These are phyloP conservation scores for Neophaeococcomyces aloes DNA, from an alignment of 2,329 filamentous ascomycete genomes.

Conservation along the genomic window DNA sequence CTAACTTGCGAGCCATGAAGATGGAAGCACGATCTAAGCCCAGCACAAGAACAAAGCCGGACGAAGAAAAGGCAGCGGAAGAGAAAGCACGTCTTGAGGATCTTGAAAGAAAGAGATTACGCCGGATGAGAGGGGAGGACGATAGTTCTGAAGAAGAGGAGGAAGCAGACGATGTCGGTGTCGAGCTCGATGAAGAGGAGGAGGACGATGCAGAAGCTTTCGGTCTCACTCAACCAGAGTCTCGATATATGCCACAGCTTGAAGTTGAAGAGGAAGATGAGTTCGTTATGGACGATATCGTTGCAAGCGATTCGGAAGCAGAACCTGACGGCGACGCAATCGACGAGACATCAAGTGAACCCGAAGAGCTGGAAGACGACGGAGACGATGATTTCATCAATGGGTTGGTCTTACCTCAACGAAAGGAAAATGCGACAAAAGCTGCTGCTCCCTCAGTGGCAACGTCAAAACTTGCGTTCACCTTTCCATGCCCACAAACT, in stretches of 20 bases:
- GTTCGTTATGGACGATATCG: constrained; percentile 78
- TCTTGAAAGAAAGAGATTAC: constrained; percentile 70
- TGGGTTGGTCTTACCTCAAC: constrained; percentile 44
- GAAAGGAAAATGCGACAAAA: constrained; percentile 10
- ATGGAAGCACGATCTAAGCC: constrained; percentile 78
- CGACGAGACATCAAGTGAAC: constrained; percentile 45
- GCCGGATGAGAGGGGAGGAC: constrained; percentile 79
- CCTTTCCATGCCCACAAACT: constrained; percentile 72
- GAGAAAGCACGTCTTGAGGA: constrained; percentile 66
- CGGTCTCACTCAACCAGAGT: constrained; percentile 46
- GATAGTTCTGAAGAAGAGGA: constrained; percentile 51
- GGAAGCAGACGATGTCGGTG: constrained; percentile 31
- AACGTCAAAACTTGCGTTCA: constrained; percentile 60
- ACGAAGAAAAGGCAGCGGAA: constrained; percentile 70
- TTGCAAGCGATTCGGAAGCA: constrained; percentile 63
- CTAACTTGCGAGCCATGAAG: constrained; percentile 68
- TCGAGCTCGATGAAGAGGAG: constrained; percentile 37
- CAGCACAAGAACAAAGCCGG: constrained; percentile 79
- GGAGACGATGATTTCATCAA: constrained; percentile 63
- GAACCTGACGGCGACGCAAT: constrained; percentile 33
- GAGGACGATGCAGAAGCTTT: constrained; percentile 51
- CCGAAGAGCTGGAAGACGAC: constrained; percentile 45
- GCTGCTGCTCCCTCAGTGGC: constrained; percentile 43
- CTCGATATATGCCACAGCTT: constrained; percentile 35
- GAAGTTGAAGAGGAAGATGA: constrained; percentile 90